Base-by-base conservation (phyloP, 1,284 basidiomycete genomes). In the Hemileia vastatrix region DNA sequence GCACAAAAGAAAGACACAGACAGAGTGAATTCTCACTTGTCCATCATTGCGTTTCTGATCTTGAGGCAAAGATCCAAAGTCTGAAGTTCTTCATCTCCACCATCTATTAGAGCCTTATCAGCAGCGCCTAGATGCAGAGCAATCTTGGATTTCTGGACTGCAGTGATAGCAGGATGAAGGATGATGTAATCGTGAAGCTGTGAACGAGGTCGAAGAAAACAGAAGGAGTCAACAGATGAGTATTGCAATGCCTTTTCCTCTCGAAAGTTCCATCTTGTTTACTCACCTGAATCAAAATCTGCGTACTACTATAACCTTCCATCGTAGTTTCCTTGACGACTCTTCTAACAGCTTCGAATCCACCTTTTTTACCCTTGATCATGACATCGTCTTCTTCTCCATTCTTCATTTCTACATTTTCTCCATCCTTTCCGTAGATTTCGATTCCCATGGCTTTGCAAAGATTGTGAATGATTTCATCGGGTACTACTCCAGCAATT, bases 71-170 rank as follows among this genome's bases (percentile, higher is more conserved):
- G 85, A 71, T 94, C 90, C 18, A 98, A 78, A 53, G 91, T 83
- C 85, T 94, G 95, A 45, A 99, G 79, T 76, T 96, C 92, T 76
- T 99, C 94, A 70, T 98, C 94, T 15, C 89, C 93, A 1, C 94
- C 94, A 70, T 98, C 94, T 67, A 88, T 90, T 48, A 99, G 79
- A 0, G 89, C 90, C 76, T 98, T 97, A 79, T 99, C 94, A 44
- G 90, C 90, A 75, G 94, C 90, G 2, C 92, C 93, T 67, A 98
- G 86, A 6, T 84, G 84, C 18, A 96, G 78, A 0, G 88, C 89
- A 66, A 88, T 88, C 33, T 79, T 79, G 1, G 90, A 83, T 76
- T 98, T 98, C 68, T 89, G 85, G 44, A 84, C 82, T 13, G 88
- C 85, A 40, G 84, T 83, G 63, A 98, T 77, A 0, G 85, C 84